phyloP scores from a whole-genome alignment of 2,329 filamentous ascomycete genomes.

The Cladosporium oxysporum region DNA sequence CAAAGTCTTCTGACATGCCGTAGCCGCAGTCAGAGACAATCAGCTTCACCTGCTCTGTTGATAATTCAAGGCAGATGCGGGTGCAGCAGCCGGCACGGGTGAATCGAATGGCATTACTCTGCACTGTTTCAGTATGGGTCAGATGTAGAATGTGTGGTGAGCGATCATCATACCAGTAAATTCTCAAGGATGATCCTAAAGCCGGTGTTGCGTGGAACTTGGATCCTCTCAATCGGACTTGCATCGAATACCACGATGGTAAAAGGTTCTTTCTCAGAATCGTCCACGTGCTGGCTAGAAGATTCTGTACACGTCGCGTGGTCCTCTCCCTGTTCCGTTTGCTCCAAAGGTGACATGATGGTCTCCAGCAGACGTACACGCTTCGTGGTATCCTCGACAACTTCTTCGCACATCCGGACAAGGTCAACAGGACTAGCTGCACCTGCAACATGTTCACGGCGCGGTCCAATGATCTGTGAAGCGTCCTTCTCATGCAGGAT shows the following conservation, averaged over 20 bases:
- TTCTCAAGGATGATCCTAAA: background rate
- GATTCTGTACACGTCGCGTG: background rate
- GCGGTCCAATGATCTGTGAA: background rate
- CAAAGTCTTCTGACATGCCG: constrained; percentile 65
- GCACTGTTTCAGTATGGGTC: background rate
- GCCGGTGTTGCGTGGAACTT: background rate
- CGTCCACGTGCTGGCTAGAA: background rate
- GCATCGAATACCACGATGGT: background rate
- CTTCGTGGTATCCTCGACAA: background rate
- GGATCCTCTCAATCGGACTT: background rate
- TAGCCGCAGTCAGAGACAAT: constrained; percentile 63
- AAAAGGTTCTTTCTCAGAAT: background rate
- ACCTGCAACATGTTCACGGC: constrained; percentile 34
- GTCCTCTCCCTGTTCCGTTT: background rate
- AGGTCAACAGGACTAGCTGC: background rate
- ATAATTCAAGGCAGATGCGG: background rate
- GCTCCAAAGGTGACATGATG: background rate
- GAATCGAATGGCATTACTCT: background rate
- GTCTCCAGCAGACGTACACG: background rate
- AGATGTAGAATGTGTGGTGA: background rate
- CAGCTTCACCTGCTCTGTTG: background rate
- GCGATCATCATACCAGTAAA: constrained; percentile 22
- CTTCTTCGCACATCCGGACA: background rate
- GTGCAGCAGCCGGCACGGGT: background rate
- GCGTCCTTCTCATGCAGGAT: no score